Percentiles rank a stretch among this genome's conserved stretches.
Evolutionary conservation across 306 rosid species (phyloP).

Genomic region (Carpinus fangiana): DNA sequence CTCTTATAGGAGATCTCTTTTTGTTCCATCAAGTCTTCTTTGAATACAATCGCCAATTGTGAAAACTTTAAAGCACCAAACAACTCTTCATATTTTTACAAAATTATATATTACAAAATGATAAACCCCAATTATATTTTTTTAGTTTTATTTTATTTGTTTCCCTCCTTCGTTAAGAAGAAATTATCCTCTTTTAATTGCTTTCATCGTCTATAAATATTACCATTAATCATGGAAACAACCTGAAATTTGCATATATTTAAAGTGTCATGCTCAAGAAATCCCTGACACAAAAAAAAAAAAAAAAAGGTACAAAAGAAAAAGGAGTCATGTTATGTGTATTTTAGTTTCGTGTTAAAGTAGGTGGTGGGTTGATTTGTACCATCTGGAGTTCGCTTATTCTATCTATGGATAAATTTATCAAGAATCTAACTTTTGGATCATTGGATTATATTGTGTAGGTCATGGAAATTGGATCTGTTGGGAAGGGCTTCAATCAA

Average conservation of each 20-base stretch:
- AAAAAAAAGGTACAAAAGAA: no score
- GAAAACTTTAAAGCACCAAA: no score
- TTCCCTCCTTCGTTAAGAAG: neutral
- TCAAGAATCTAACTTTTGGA: slow-evolving; percentile 16
- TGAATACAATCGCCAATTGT: no score
- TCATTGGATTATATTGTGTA: slow-evolving; percentile 33
- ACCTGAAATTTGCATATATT: neutral
- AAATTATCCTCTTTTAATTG: neutral
- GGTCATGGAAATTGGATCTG: slow-evolving; percentile 85
- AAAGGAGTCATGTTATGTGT: neutral
- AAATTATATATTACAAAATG: no score
- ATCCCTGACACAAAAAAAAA: no score
- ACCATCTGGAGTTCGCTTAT: neutral
- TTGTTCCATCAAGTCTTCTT: no score
- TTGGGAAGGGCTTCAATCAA: slow-evolving; percentile 70
- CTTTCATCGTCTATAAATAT: neutral
- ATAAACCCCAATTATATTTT: no score
- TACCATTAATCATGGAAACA: neutral
- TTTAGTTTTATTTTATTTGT: no score
- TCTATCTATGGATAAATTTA: slow-evolving; percentile 1
- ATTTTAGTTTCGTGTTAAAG: neutral
- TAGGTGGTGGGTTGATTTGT: neutral
- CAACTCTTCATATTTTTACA: no score
- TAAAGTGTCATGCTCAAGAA: neutral
- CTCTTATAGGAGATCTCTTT: no score